Evolutionary conservation across 2,329 filamentous ascomycete genomes (phyloP), one percentile per base, ranked within the genome.

Genomic region (Trichoderma arundinaceum): DNA sequence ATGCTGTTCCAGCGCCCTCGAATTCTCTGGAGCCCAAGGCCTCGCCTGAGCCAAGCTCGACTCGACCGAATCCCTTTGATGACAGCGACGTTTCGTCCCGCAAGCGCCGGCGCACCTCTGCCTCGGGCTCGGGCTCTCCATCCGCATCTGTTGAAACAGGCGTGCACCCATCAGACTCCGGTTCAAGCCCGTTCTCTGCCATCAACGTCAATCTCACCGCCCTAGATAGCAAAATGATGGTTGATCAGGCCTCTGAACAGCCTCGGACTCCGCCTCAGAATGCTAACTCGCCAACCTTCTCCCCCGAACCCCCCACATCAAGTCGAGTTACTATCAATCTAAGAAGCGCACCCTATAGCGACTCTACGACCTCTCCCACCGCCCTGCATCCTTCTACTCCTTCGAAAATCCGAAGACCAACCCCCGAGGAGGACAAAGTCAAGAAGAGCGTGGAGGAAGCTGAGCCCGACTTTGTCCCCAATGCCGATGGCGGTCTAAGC

Each of bases 1-100:
- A 85, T 80, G 81, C 78, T 76, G 77, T 79, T 75, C 79, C 80
- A 74, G 79, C 73, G 73, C 78, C 80, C 69, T 77, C 79, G 74
- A 82, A 85, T 77, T 79, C 79, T 76, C 81, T 79, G 81, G 84
- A 86, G 79, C 84, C 84, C 77, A 83, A 84, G 73, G 80, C 82
- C 77, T 88, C 86, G 72, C 84, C 84, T 77, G 87, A 90, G 80
- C 84, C 85, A 75, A 83, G 82, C 76, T 85, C 86, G 72, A 86
- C 84, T 71, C 84, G 87, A 68, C 85, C 85, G 60, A 88, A 89
- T 69, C 87, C 87, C 46, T 89, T 89, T 74, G 82, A 88, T 77
- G 86, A 88, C 76, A 79, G 77, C 73, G 83, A 86, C 69, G 73
- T 77, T 53, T 80, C 82, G 48, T 81, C 86, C 64, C 81, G 87